A percentile compares a stretch with the other conserved stretches of the same genome.
Conservation (phyloP, 306 rosid genomes). For the Arachis stenosperma region DNA sequence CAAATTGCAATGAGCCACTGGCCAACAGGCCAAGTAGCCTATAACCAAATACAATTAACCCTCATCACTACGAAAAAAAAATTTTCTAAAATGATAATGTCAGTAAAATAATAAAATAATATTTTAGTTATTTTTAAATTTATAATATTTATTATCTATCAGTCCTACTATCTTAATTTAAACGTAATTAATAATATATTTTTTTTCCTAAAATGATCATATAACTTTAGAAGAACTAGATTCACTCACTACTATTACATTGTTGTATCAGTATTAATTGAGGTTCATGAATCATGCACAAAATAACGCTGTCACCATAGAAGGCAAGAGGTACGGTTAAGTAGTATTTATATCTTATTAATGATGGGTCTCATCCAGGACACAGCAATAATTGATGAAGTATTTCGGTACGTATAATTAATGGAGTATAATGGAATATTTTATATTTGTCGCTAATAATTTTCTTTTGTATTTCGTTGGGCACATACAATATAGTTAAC, state of each 20-base stretch:
- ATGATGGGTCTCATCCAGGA: not conserved
- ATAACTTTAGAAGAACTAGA: too few relatives aligned
- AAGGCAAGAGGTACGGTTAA: not conserved
- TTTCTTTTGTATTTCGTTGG: too few relatives aligned
- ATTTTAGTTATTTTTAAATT: too few relatives aligned
- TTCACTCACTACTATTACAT: not conserved
- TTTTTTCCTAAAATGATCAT: too few relatives aligned
- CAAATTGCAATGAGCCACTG: not conserved
- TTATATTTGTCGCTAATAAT: too few relatives aligned
- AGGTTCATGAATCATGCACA: not conserved
- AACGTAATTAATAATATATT: too few relatives aligned
- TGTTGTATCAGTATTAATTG: not conserved
- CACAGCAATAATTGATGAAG: not conserved
- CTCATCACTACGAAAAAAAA: too few relatives aligned
- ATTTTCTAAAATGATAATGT: too few relatives aligned
- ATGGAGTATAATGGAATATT: not conserved
- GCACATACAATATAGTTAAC: too few relatives aligned
- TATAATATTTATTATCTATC: too few relatives aligned
- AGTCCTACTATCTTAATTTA: too few relatives aligned
- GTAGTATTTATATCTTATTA: slow-evolving; percentile 16
- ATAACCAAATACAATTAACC: not conserved
- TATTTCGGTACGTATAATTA: not conserved
- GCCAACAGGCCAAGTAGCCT: not conserved
- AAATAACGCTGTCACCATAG: not conserved
- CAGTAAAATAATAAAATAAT: too few relatives aligned